Evolutionary conservation across 441 rosid species (phyloP), one percentile per base, ranked within the genome.

Genomic region (Pelargonium fulgidum): DNA sequence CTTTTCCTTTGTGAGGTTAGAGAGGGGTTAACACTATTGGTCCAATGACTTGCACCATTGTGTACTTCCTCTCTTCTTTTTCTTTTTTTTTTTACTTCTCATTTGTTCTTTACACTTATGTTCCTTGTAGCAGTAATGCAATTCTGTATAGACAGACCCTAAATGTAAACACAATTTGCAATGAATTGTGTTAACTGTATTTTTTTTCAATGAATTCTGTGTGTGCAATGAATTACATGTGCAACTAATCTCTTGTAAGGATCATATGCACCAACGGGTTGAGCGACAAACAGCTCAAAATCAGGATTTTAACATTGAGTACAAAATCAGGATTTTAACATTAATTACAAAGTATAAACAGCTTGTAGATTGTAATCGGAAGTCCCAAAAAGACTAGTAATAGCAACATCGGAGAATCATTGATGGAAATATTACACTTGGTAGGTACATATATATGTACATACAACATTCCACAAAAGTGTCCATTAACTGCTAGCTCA

Each of bases 1-100:
- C 19, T 41, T 36, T 39, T 16, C 50, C 39, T 17, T 41, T 9
- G 9, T 65, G 68, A 14, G 67, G 6, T n/a, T 41, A 39, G 48
- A 65, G 20, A 8, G 7, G 48, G 13, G 13, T 17, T 29, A 13
- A 64, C 8, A 41, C 26, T 64, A 33, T 36, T 65, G 48, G 68
- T 65, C 22, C 19, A 41, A 36, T 65, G 68, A 65, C n/a, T 36
- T 36, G 10, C 47, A 65, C 48, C 52, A 14, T 26, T 14, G n/a
- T 20, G n/a, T 19, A 6, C 8, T 70, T 63, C 63, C 33, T 59
- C 67, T 52, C 62, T 19, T 24, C 4, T 7, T 63, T 69, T 69
- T 47, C 19, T 72, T 1, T 45, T 14, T 52, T 54, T 67, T 52
- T 48, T 68, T 6, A 66, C 58, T 50, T n/a, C 17, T 50, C 58